Evolutionary conservation across 1,139 yeast genomes (phyloP), one percentile per base, ranked within the genome.

Genomic region (Magnusiomyces tetraspermus): DNA sequence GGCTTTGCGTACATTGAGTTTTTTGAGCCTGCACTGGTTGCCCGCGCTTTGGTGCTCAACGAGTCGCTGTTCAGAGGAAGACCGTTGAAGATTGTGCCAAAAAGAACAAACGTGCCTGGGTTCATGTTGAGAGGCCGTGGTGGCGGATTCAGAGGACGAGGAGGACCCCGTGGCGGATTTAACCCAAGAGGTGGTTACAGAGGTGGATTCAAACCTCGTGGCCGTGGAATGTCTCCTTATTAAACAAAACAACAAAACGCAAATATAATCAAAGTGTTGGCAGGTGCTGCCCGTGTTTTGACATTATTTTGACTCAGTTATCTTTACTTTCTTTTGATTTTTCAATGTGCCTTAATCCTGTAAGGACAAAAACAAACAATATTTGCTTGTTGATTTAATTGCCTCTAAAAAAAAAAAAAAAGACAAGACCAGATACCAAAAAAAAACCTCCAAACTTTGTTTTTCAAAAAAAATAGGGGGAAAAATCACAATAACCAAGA

Each of bases 1-100:
- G 96, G 96, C 3, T 86, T 77, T 69, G 96, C 95, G 1, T 87
- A 86, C 67, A 76, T 87, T 60, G 96, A 87, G 65, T 86, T 85
- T 65, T 79, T 82, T 37, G 83, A 80, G 62, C 77, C 77, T 1
- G 76, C 77, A 19, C 74, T 77, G 2, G 92, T 85, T 1, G 71
- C 78, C 21, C 75, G 78, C 58, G 94, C 95, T 0, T 73, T 85
- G 44, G 76, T 77, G 10, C 74, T 84, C 59, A 82, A 84, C 61
- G 94, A 86, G 33, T 71, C 80, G 2, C 71, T 73, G 49, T 80
- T 87, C 61, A 75, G 83, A 59, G 90, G 84, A 37, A 75, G 95
- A 55, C 78, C 77, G 49, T 72, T 87, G 60, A 85, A 81, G 63
- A 90, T 88, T 42, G 73, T 75, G 49, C 83, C 85, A 24, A 87